Conservation (phyloP, 2,329 filamentous ascomycete genomes). For the Tympanopsis confertula region DNA sequence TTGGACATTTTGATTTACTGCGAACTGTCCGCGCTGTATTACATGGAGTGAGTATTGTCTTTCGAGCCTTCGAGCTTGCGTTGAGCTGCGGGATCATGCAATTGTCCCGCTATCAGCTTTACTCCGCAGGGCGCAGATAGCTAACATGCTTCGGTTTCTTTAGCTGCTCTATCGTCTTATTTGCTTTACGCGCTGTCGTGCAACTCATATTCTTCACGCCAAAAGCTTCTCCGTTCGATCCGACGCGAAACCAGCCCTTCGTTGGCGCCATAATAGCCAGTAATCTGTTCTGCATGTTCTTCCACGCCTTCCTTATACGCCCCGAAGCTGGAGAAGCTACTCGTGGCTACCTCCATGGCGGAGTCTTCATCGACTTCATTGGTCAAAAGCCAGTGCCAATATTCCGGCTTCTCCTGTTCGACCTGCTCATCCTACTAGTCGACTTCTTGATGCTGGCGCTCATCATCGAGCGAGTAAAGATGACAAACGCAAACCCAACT, state of each 20-base stretch:
- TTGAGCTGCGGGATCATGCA: not conserved
- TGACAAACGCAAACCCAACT: not conserved
- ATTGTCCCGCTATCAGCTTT: too few relatives aligned
- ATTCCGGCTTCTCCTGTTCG: constrained; percentile 35
- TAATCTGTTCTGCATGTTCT: constrained; percentile 41
- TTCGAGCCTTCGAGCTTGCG: not conserved
- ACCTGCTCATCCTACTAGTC: constrained; percentile 37
- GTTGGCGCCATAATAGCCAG: constrained; percentile 38
- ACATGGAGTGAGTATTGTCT: constrained; percentile 41
- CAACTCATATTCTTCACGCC: constrained; percentile 48
- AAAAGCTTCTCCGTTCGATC: constrained; percentile 37
- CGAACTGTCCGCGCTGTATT: constrained; percentile 48
- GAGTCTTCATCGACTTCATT: constrained; percentile 52
- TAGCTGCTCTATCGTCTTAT: constrained; percentile 46
- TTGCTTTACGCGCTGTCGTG: constrained; percentile 38
- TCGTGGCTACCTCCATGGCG: constrained; percentile 46
- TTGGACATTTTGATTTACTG: constrained; percentile 49
- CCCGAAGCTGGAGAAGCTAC: constrained; percentile 36
- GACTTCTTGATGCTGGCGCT: constrained; percentile 45
- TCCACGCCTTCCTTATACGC: constrained; percentile 39
- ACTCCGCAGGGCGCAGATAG: too few relatives aligned
- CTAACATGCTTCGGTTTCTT: too few relatives aligned
- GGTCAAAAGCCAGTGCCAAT: constrained; percentile 45
- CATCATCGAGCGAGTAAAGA: constrained; percentile 34
- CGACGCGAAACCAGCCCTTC: constrained; percentile 36